Evolutionary conservation across 148 eudicot genomes (phyloP).

Genomic region (Polygonum maritimum): DNA sequence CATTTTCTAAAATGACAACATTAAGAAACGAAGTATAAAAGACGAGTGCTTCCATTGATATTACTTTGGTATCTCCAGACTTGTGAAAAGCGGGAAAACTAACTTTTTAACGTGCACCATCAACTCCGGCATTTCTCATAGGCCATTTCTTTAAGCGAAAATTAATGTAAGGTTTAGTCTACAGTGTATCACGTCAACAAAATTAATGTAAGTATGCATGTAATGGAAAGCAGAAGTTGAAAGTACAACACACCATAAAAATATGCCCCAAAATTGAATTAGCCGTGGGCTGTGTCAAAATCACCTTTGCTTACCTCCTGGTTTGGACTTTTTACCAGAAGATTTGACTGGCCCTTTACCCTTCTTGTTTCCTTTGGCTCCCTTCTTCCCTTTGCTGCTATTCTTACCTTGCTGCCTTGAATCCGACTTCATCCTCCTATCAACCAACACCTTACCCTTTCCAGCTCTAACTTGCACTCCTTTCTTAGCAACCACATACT

Average conservation of each 20-base stretch:
- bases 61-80: no score
- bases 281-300: not conserved
- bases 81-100: no score
- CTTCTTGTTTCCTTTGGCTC: slow-evolving; percentile 33
- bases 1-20: no score
- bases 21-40: no score
- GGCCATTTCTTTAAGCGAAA: not conserved
- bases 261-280: not conserved
- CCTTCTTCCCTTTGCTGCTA: slow-evolving; percentile 27
- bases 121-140: no score
- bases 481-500: slow-evolving; percentile 85
- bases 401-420: slow-evolving; percentile 41
- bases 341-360: slow-evolving; percentile 33
- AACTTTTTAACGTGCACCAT: no score
- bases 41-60: no score
- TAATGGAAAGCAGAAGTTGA: not conserved
- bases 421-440: slow-evolving; percentile 81
- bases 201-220: not conserved
- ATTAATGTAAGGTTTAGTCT: not conserved
- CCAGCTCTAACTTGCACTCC: slow-evolving; percentile 81
- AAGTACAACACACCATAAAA: not conserved
- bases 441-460: slow-evolving; percentile 80
- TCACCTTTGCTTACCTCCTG: slow-evolving; percentile 10
- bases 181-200: not conserved
- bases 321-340: slow-evolving; percentile 21